Base-by-base conservation (phyloP, 208 protist genomes). In the Leishmania amazonensis region DNA sequence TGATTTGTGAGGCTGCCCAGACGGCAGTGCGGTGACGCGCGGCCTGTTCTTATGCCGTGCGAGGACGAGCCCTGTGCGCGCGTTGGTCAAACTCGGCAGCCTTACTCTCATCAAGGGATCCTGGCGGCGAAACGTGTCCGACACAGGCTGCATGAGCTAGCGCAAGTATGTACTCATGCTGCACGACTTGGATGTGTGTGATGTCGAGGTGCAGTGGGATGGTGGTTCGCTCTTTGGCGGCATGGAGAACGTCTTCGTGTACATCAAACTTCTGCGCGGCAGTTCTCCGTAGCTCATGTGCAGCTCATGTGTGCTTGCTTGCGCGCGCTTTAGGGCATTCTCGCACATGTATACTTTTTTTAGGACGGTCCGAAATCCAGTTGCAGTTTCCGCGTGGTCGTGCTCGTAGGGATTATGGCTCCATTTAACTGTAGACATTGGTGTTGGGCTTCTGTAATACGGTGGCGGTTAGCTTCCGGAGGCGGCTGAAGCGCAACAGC, bases 161-260 rank as follows among this genome's bases (percentile, higher is more conserved):
- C 89, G 89, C 78, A 45, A 85, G 2, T 91, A 92, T 70, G 83
- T 93, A n/a, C 75, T 92, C 1, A 78, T 92, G 85, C 53, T 93
- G 11, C 88, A 96, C 67, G 88, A 86, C 65, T 86, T 77, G 3
- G 76, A 89, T 47, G 49, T 83, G 17, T 62, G 49, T 7, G 51
- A 81, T 19, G 53, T 73, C 0, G 81, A 81, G 4, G 64, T 86
- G 51, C 24, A 53, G 42, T 53, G 51, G 68, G 64, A 82, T 57
- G 78, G 45, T 54, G 45, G 57, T 28, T 53, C 87, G 11, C 40
- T 81, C 19, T 53, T 64, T 3, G 62, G 76, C 7, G 76, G 81
- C 45, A 75, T 81, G 5, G 81, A 92, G 24, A 81, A 79, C 35
- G 67, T 89, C 40, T 93, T 88, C 75, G 83, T 95, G 1, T 75